Percentiles rank a stretch among this genome's conserved stretches.
These are phyloP conservation scores for Nicotiana sylvestris DNA, from an alignment of 257 asterid genomes.

Conservation along the genomic window DNA sequence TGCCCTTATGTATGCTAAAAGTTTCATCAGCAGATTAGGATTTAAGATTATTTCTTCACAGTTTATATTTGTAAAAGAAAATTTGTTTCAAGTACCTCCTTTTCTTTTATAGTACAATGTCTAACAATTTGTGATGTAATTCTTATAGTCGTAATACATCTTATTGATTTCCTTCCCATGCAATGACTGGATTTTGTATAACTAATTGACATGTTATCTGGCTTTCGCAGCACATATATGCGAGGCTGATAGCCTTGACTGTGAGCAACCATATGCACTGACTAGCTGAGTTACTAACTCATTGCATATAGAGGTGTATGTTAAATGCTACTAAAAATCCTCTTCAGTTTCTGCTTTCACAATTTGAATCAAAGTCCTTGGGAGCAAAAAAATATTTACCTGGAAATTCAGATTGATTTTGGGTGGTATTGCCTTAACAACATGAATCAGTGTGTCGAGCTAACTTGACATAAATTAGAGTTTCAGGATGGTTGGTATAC, in stretches of 20 bases:
- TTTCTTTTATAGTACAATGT: background rate
- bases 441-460: background rate
- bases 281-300: background rate
- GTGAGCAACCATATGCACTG: background rate
- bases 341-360: background rate
- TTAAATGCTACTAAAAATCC: background rate
- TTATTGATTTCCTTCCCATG: background rate
- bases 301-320: background rate
- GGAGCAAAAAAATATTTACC: background rate
- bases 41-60: background rate
- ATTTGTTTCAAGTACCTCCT: background rate
- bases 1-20: background rate
- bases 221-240: background rate
- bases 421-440: background rate
- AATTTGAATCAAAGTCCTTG: background rate
- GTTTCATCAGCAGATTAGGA: background rate
- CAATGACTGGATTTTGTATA: background rate
- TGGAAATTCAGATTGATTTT: background rate
- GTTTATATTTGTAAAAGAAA: background rate
- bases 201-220: background rate
- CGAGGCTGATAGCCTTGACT: background rate
- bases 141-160: background rate
- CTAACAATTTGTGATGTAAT: background rate
- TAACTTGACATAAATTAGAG: background rate
- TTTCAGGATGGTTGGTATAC: background rate